Percentiles rank a stretch among this genome's conserved stretches.
Evolutionary conservation across 257 asterid genomes (phyloP).

Genomic region (Scutellaria baicalensis): DNA sequence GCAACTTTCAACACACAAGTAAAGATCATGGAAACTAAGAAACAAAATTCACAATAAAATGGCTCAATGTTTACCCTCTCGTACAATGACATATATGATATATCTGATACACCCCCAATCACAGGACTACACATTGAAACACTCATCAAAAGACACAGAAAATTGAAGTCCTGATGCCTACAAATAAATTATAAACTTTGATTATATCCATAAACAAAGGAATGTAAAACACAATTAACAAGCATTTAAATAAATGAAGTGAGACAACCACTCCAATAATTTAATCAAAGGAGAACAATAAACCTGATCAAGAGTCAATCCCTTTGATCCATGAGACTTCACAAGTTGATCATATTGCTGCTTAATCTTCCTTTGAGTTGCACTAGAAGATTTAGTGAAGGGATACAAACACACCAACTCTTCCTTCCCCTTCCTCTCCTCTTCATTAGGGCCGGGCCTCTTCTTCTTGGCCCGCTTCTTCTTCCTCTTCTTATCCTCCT

Average conservation of each 20-base stretch:
- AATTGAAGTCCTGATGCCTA: neutral
- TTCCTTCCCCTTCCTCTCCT: conserved; percentile 36
- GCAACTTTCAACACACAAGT: neutral
- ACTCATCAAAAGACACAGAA: neutral
- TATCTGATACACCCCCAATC: neutral
- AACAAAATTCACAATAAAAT: neutral
- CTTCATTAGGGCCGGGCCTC: conserved; percentile 43
- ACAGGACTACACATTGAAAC: neutral
- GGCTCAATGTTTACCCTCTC: neutral
- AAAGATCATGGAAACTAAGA: conserved; percentile 1
- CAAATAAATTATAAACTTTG: neutral
- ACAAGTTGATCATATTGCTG: conserved; percentile 74
- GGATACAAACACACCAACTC: conserved; percentile 63
- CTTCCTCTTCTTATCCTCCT: conserved; percentile 46
- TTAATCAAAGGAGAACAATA: neutral
- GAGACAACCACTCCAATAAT: conserved; percentile 1
- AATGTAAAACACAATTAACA: neutral
- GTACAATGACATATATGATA: neutral
- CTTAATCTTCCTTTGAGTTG: conserved; percentile 76
- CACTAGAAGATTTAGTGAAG: conserved; percentile 58
- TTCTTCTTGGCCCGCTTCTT: conserved; percentile 68
- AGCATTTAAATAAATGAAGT: conserved; percentile 10
- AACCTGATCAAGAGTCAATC: conserved; percentile 71
- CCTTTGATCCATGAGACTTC: conserved; percentile 64
- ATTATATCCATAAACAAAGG: neutral